phyloP scores from a whole-genome alignment of 805 yeast species.

The Zygosaccharomyces lentus region DNA sequence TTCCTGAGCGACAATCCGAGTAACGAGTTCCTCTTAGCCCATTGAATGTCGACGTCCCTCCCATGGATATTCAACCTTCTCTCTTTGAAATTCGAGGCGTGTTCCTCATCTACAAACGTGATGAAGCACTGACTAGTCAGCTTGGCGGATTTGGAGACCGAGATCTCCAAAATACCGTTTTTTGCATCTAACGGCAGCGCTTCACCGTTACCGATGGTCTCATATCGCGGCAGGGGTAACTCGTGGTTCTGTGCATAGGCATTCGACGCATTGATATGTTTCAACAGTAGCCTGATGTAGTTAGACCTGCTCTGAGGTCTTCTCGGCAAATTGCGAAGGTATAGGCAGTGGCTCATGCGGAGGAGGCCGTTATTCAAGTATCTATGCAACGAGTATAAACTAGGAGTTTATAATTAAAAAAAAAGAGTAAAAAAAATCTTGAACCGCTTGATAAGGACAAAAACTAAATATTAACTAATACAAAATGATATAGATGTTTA shows the following conservation, averaged over 20 bases:
- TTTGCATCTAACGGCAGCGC: slow-evolving; percentile 16
- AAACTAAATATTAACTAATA: slow-evolving; percentile 21
- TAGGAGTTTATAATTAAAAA: no score
- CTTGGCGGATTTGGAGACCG: slow-evolving; percentile 13
- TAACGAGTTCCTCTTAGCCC: slow-evolving; percentile 26
- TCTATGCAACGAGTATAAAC: no score
- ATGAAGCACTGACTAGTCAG: slow-evolving; percentile 24
- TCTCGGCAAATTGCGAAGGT: slow-evolving; percentile 23
- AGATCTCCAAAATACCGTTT: slow-evolving; percentile 18
- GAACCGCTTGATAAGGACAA: slow-evolving; percentile 14
- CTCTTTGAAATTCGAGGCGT: slow-evolving; percentile 17
- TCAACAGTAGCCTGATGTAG: slow-evolving; percentile 19
- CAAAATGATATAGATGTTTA: slow-evolving; percentile 12
- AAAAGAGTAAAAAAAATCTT: neutral
- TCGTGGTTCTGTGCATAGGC: slow-evolving; percentile 13
- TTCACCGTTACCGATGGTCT: slow-evolving; percentile 7
- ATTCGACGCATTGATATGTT: slow-evolving; percentile 18
- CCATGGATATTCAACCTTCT: slow-evolving; percentile 20
- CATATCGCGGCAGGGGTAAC: slow-evolving; percentile 15
- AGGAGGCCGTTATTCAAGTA: neutral
- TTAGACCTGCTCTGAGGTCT: slow-evolving; percentile 24
- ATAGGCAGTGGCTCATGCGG: slow-evolving; percentile 12
- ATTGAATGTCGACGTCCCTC: slow-evolving; percentile 15
- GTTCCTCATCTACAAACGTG: slow-evolving; percentile 18
- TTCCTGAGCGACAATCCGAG: slow-evolving; percentile 13